Evolutionary conservation across 2,329 filamentous ascomycete species (phyloP).

Genomic region (Verticillium tricorpus): DNA sequence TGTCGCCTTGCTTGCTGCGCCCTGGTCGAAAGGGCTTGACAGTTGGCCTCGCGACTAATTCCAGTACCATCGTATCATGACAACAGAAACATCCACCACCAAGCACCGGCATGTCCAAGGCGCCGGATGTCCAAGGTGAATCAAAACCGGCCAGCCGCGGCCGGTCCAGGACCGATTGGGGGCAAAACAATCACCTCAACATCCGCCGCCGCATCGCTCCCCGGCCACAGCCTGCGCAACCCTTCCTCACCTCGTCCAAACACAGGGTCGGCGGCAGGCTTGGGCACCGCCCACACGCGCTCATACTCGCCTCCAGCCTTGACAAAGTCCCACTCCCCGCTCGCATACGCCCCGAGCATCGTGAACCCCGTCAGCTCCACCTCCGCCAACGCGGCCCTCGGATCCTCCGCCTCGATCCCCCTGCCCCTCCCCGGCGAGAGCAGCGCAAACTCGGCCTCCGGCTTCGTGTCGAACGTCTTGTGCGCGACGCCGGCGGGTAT

Average conservation of each 20-base stretch:
- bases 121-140: no score
- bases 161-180: no score
- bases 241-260: constrained; percentile 26
- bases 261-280: constrained; percentile 42
- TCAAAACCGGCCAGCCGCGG: no score
- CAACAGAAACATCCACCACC: no score
- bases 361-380: constrained; percentile 27
- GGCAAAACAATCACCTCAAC: neutral
- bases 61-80: no score
- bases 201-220: neutral
- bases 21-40: no score
- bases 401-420: constrained; percentile 28
- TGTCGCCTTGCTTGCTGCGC: no score
- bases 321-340: constrained; percentile 45
- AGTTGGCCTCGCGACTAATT: no score
- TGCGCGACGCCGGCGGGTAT: constrained; percentile 53
- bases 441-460: constrained; percentile 24
- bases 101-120: no score
- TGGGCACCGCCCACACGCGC: constrained; percentile 38
- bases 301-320: constrained; percentile 37
- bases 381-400: constrained; percentile 26
- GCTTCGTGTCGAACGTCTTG: constrained; percentile 43
- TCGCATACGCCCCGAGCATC: constrained; percentile 46
- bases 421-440: constrained; percentile 39
- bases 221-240: constrained; percentile 28